Conservation (phyloP, 2,329 filamentous ascomycete species). For the Microdochium nivale region DNA sequence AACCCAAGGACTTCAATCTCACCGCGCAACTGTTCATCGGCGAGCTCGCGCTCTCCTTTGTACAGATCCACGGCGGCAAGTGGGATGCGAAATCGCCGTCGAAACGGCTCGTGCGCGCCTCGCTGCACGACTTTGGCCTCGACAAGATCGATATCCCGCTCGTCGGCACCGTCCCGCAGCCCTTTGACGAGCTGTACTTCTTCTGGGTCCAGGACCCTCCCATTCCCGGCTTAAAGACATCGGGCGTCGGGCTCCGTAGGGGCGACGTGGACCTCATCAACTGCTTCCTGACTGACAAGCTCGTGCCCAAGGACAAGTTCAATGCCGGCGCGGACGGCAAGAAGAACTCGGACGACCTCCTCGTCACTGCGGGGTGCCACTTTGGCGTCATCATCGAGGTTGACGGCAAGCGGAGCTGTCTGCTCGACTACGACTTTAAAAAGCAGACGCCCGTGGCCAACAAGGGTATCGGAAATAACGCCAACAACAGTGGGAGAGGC, state of each 20-base stretch:
- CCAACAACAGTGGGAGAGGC: neutral
- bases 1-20: neutral
- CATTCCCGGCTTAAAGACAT: neutral
- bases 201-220: slow-evolving; percentile 20
- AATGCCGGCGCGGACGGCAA: too few species aligned
- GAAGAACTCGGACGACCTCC: slow-evolving; percentile 1
- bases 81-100: slow-evolving; percentile 5
- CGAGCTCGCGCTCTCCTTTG: slow-evolving; percentile 9
- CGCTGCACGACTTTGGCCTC: slow-evolving; percentile 3
- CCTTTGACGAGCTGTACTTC: slow-evolving; percentile 24
- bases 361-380: slow-evolving; percentile 11
- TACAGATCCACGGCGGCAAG: slow-evolving; percentile 6
- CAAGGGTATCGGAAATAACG: neutral
- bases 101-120: slow-evolving; percentile 8
- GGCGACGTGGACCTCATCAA: slow-evolving; percentile 9
- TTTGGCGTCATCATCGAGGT: slow-evolving; percentile 13
- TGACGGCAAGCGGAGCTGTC: slow-evolving; percentile 3
- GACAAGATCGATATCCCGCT: slow-evolving; percentile 16
- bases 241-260: slow-evolving; percentile 7
- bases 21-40: slow-evolving; percentile 2
- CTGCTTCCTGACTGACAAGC: slow-evolving; percentile 4
- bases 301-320: slow-evolving; percentile 11
- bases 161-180: slow-evolving; percentile 20
- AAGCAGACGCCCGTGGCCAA: slow-evolving; percentile 1
- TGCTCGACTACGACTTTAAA: slow-evolving; percentile 17